phyloP scores from a whole-genome alignment of 164 flowering plant genomes.

The Liriodendron chinense region DNA sequence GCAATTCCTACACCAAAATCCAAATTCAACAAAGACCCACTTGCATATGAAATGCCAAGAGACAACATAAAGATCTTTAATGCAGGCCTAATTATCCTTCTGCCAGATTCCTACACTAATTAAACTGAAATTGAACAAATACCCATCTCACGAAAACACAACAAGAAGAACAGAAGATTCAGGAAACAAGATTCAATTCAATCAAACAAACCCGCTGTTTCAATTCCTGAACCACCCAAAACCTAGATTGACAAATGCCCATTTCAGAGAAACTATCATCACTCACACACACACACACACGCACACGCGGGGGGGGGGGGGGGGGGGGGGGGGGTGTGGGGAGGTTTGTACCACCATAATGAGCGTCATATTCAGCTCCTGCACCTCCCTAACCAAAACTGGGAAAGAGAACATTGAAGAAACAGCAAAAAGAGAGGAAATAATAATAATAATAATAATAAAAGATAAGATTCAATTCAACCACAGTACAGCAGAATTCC shows the following conservation, averaged over 20 bases:
- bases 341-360: no score
- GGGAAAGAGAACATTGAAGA: not conserved
- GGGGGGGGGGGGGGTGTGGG: no score
- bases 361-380: no score
- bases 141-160: not conserved
- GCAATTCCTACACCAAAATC: conserved; percentile 54
- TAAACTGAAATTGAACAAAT: no score
- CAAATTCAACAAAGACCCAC: not conserved
- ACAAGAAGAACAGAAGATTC: not conserved
- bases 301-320: no score
- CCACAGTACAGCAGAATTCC: not conserved
- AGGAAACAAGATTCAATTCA: not conserved
- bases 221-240: not conserved
- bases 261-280: no score
- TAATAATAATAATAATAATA: not conserved
- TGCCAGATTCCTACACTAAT: not conserved
- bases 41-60: not conserved
- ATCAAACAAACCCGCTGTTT: not conserved
- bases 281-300: no score
- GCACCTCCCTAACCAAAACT: not conserved
- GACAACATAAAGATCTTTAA: not conserved
- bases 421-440: not conserved
- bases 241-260: not conserved
- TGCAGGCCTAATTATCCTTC: not conserved
- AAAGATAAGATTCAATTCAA: not conserved